Evolutionary conservation across 2,329 filamentous ascomycete genomes (phyloP), one percentile per base, ranked within the genome.

Genomic region (Hypoxylon sp.): DNA sequence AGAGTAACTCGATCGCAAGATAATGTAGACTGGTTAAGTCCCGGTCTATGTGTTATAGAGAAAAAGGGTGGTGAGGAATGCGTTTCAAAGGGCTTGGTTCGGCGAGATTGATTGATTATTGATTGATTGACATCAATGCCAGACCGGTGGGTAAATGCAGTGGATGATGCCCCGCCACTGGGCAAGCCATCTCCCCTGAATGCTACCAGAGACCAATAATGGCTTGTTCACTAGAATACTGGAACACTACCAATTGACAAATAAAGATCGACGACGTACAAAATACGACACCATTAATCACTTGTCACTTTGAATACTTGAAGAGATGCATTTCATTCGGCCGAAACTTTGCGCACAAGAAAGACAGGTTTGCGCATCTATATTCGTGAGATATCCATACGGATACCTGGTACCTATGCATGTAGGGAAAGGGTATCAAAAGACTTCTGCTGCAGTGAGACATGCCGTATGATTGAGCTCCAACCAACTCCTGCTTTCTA

Each of bases 391-490:
- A 46, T 40, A 54, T 46, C 20, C 20, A 20, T n/a, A n/a, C n/a
- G n/a, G n/a, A n/a, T n/a, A n/a, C n/a, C n/a, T n/a, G n/a, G n/a
- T n/a, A n/a, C n/a, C n/a, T n/a, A n/a, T n/a, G n/a, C n/a, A n/a
- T n/a, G n/a, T n/a, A n/a, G n/a, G 44, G 27, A 56, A 55, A 48
- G 68, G 67, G 70, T 72, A 72, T 71, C 70, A 67, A 69, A 44
- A 58, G 31, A 56, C 33, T 22, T 27, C 37, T 55, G 42, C 44
- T 49, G 61, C 44, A 53, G 58, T 55, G 51, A 61, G 49, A 63
- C 61, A 59, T 62, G 44, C 54, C 44, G 40, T n/a, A 58, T 37
- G 60, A 40, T 46, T 61, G 57, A 42, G 62, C 37, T 61, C 33
- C 27, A 63, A 37, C 37, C 53, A 33, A 54, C 22, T 53, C 53